Conservation (phyloP, 2,329 filamentous ascomycete species). For the Alternaria arbusti region DNA sequence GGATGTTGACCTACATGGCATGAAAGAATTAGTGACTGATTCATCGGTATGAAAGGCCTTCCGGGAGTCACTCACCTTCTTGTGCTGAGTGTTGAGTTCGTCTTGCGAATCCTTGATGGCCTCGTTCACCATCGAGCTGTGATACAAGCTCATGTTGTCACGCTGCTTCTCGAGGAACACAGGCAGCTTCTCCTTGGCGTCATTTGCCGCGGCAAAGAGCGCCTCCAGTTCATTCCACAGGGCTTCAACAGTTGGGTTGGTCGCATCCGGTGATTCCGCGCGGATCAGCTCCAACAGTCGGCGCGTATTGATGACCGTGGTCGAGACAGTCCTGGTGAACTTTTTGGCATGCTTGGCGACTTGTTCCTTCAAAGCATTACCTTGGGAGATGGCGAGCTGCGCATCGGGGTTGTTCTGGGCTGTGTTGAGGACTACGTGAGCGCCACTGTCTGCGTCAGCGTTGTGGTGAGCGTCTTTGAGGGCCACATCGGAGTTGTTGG, state of each 20-base stretch:
- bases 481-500: background rate
- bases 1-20: conserved; percentile 19
- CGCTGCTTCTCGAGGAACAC: conserved; percentile 37
- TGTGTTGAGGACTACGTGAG: background rate
- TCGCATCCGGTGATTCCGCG: conserved; percentile 16
- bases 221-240: conserved; percentile 38
- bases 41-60: background rate
- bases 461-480: conserved; percentile 5
- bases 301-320: conserved; percentile 23
- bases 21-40: background rate
- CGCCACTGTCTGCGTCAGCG: conserved; percentile 6
- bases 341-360: conserved; percentile 25
- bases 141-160: conserved; percentile 34
- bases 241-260: conserved; percentile 21
- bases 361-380: conserved; percentile 25
- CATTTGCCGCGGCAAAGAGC: conserved; percentile 26
- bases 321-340: conserved; percentile 26
- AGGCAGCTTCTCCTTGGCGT: conserved; percentile 27
- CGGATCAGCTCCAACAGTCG: conserved; percentile 33
- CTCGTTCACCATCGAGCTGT: conserved; percentile 32
- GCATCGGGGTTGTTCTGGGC: conserved; percentile 14
- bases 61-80: conserved; percentile 19
- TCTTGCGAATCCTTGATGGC: conserved; percentile 28
- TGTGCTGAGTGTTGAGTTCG: conserved; percentile 35
- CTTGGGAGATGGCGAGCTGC: conserved; percentile 33